Evolutionary conservation across 441 rosid genomes (phyloP), one percentile per base, ranked within the genome.

Genomic region (Isatis lusitanica): DNA sequence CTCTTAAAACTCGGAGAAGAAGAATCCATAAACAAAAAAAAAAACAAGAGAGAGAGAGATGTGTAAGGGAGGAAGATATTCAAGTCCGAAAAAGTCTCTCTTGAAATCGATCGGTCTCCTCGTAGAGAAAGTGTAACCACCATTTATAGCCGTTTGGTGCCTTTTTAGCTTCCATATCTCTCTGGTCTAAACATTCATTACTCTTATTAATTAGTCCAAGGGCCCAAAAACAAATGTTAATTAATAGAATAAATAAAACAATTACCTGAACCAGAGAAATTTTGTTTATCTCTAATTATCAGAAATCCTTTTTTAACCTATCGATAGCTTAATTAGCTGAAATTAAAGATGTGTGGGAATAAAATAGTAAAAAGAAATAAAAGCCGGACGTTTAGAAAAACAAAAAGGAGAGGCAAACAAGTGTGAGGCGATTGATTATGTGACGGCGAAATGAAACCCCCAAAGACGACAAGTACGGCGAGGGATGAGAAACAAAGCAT

Each of bases 71-170:
- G 33, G 68, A 64, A 7, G 33, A 35, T 59, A 9, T 18, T 50
- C 13, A 60, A 10, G 28, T 53, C 79, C 66, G 28, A 13, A 5
- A 63, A 35, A 17, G 8, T 2, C 61, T 66, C 17, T 2, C 7
- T 16, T 16, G 15, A 31, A 63, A 69, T 55, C 21, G 38, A 68
- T 62, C 7, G 28, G 28, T 50, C 72, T 73, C 40, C 42, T 26
- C 51, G 50, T 33, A 56, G 17, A 16, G 10, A 56, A 58, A 60
- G 8, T 33, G 36, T 33, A 33, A 26, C 1, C 36, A 47, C 68
- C 73, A 67, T 30, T 42, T 60, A 60, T 74, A 68, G 78, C 74
- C 72, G 79, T 64, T 95, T 65, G 88, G 87, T 18, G 77, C 90
- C 3, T 87, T 44, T 88, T 57, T 81, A 92, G 48, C 77, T 92